Conservation (phyloP, 2,329 filamentous ascomycete genomes). For the Cordyceps tenuipes region DNA sequence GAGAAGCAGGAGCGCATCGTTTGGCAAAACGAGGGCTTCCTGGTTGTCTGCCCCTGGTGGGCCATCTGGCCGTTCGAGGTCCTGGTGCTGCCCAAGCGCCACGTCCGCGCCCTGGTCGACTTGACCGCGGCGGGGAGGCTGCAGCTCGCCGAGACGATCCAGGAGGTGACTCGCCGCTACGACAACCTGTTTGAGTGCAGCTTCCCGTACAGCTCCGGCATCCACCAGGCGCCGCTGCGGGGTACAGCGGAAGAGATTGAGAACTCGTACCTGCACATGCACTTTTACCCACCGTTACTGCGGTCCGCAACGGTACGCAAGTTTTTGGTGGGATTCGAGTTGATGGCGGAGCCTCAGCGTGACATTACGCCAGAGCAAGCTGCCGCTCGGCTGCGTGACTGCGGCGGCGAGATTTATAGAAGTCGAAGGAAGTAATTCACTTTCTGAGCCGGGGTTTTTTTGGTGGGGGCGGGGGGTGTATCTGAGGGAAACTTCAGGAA, state of each 20-base stretch:
- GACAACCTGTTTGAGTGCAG: constrained; percentile 96
- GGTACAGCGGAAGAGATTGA: constrained; percentile 78
- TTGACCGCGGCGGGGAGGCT: constrained; percentile 61
- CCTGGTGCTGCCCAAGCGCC: constrained; percentile 75
- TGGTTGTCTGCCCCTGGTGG: constrained; percentile 95
- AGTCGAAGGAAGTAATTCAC: constrained; percentile 32
- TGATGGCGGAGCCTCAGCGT: constrained; percentile 94
- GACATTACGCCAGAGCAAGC: constrained; percentile 98
- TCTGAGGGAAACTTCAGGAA: no score
- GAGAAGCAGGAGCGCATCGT: constrained; percentile 78
- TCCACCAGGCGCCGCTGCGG: constrained; percentile 87
- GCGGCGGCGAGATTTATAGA: constrained; percentile 77
- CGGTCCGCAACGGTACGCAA: constrained; percentile 91
- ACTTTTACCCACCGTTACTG: constrained; percentile 92
- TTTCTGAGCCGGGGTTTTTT: background rate
- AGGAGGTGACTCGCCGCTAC: constrained; percentile 83
- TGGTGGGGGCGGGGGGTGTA: no score
- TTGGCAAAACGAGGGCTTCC: constrained; percentile 76
- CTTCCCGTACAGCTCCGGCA: constrained; percentile 94
- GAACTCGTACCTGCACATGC: constrained; percentile 86
- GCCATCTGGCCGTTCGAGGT: constrained; percentile 96
- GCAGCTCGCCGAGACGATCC: constrained; percentile 72
- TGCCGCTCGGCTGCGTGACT: constrained; percentile 64
- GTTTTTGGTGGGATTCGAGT: constrained; percentile 92
- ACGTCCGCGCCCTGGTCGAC: constrained; percentile 79